Base-by-base conservation (phyloP, 2,329 filamentous ascomycete genomes). In the Pseudocercospora fijiensis region DNA sequence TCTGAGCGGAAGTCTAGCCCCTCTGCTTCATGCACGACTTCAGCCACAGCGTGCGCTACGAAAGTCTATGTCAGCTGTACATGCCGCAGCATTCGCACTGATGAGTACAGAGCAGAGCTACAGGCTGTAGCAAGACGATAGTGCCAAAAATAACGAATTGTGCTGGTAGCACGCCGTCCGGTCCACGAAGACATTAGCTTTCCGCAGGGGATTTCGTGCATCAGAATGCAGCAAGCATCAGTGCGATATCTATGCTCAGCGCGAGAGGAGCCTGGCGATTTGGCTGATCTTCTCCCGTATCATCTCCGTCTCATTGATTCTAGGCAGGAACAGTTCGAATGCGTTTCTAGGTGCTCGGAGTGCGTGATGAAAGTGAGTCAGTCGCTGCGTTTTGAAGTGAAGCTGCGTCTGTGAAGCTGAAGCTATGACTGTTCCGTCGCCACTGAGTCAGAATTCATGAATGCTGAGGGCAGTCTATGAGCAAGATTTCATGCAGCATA, bases 41-140 rank as follows among this genome's bases (percentile, higher is more conserved):
- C 49, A 52, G 49, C 49, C 49, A 52, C 49, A 52, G 20, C 49
- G 49, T 52, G 7, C 49, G 49, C 49, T 52, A 52, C 24, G 49
- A 52, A 52, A 52, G 49, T 52, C n/a, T 24, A 52, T 52, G 16
- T 52, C 20, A 52, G 49, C 49, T 52, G n/a, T n/a, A 52, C 22
- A 16, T 49, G 22, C 45, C 45, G 45, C 33, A 37, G 3, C 13
- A 37, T 37, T 3, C 33, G 16, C 33, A 37, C 33, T 37, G 33
- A 1, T n/a, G 33, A 37, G 33, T 16, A 37, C 13, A 16, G 10
- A 5, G 33, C 30, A 11, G 30, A 8, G 13, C 3, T 33, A 11
- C 13, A 11, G 10, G 30, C 30, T 33, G 10, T 33, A 13, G 30
- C 30, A 13, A 33, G 30, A 13, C 30, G 13, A 33, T 11, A 33